Conservation (phyloP, 768 basidiomycete species). For the Mycena amicta region DNA sequence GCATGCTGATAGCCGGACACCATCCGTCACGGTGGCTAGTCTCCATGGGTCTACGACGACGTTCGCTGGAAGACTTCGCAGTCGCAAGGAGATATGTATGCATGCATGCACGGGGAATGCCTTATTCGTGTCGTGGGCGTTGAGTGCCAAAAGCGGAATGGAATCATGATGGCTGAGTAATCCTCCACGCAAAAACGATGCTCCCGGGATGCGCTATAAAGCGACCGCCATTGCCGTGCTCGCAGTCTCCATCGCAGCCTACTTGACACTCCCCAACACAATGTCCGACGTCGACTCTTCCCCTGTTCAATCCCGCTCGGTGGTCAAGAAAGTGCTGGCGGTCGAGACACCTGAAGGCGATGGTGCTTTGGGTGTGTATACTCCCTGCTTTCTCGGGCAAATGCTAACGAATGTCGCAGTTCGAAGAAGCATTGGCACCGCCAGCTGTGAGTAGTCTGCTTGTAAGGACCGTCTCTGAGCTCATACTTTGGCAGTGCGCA, state of each 20-base stretch:
- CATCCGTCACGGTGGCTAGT: too few relatives aligned
- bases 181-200: neutral
- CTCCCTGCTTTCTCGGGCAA: constrained; percentile 34
- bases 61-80: too few relatives aligned
- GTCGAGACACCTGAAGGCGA: constrained; percentile 68
- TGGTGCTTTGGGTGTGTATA: constrained; percentile 5
- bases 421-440: constrained; percentile 82
- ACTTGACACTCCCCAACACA: constrained; percentile 8
- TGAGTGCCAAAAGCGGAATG: neutral
- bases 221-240: constrained; percentile 2
- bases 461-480: neutral
- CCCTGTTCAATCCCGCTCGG: constrained; percentile 57
- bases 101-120: too few relatives aligned
- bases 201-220: constrained; percentile 12
- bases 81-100: too few relatives aligned
- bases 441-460: constrained; percentile 30
- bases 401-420: constrained; percentile 78
- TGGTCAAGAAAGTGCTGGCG: constrained; percentile 77
- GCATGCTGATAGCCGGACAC: too few relatives aligned
- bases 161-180: neutral
- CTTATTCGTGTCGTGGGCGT: neutral
- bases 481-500: constrained; percentile 53
- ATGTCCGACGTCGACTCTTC: constrained; percentile 21
- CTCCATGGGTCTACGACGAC: too few relatives aligned
- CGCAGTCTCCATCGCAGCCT: constrained; percentile 17